A percentile compares a stretch with the other conserved stretches of the same genome.
phyloP scores from a whole-genome alignment of 225 moss, liverwort and hornwort genomes.

The Bryum argenteum region DNA sequence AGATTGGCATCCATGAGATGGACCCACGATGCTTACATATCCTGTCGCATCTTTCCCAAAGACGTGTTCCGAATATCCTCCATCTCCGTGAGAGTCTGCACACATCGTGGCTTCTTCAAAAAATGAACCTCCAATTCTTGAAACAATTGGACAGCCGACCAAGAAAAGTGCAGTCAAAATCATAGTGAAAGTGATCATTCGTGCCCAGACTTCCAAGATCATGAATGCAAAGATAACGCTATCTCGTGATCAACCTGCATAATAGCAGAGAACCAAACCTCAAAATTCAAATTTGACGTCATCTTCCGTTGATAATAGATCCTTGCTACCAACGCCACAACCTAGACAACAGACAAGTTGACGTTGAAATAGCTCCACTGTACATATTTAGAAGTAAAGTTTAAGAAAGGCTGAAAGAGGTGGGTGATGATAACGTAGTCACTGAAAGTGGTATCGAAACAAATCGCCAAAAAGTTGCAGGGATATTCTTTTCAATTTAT shows the following conservation, averaged over 20 bases:
- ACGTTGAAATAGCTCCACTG: background rate
- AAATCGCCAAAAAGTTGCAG: no score
- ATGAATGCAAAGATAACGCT: no score
- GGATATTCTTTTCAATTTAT: background rate
- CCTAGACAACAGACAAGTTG: conserved; percentile 5
- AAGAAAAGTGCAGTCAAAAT: no score
- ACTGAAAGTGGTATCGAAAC: background rate
- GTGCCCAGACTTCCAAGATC: no score
- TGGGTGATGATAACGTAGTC: background rate
- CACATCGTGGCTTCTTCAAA: no score
- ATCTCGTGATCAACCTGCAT: no score
- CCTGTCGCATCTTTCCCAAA: conserved; percentile 35
- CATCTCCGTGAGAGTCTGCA: conserved; percentile 30
- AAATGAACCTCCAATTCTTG: background rate
- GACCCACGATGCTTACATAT: conserved; percentile 24
- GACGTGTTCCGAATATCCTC: conserved; percentile 19
- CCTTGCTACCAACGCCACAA: conserved; percentile 32
- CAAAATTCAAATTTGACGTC: conserved; percentile 27
- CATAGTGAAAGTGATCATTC: no score
- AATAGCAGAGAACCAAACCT: conserved; percentile 21
- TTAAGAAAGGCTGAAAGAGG: background rate
- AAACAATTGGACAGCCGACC: background rate
- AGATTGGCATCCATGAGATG: no score
- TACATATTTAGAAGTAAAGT: background rate
- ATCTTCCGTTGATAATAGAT: conserved; percentile 34